Percentiles rank a stretch among this genome's conserved stretches.
These are phyloP conservation scores for Sanghuangporus sanghuang DNA, from an alignment of 1,284 basidiomycete genomes.

Conservation along the genomic window DNA sequence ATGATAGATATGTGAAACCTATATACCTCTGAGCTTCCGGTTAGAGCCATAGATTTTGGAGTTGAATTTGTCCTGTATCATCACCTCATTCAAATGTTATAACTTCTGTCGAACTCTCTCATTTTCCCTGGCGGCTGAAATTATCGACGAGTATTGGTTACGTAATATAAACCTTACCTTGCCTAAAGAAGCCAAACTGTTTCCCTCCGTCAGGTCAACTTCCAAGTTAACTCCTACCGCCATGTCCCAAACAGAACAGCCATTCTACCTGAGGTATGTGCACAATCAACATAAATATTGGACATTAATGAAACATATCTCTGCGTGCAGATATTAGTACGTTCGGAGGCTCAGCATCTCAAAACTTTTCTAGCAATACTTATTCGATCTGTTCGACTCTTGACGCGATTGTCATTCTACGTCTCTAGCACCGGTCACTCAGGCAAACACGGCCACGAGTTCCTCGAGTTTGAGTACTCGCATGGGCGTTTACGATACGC, in stretches of 20 bases:
- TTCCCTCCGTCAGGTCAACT: neutral
- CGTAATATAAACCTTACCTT: too few relatives aligned
- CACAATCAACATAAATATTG: constrained; percentile 19
- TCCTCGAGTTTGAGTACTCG: constrained; percentile 97
- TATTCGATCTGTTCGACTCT: neutral
- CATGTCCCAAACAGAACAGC: neutral
- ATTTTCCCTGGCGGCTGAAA: too few relatives aligned
- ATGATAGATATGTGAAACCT: too few relatives aligned
- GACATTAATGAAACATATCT: neutral
- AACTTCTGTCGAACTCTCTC: too few relatives aligned
- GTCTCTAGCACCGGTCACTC: constrained; percentile 84
- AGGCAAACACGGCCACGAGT: constrained; percentile 95
- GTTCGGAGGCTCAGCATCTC: constrained; percentile 24
- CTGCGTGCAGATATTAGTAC: constrained; percentile 72
- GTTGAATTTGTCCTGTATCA: too few relatives aligned
- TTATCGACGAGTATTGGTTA: too few relatives aligned
- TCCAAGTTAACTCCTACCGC: neutral
- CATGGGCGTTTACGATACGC: constrained; percentile 95
- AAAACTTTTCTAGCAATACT: constrained; percentile 1
- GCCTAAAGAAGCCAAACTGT: neutral
- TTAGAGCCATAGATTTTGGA: too few relatives aligned
- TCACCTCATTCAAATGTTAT: too few relatives aligned
- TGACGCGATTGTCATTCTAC: neutral
- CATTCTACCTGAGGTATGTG: constrained; percentile 72
- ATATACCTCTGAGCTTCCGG: too few relatives aligned